These are phyloP conservation scores for Pyrus bretschneideri DNA, from an alignment of 306 rosid species.

Conservation along the genomic window DNA sequence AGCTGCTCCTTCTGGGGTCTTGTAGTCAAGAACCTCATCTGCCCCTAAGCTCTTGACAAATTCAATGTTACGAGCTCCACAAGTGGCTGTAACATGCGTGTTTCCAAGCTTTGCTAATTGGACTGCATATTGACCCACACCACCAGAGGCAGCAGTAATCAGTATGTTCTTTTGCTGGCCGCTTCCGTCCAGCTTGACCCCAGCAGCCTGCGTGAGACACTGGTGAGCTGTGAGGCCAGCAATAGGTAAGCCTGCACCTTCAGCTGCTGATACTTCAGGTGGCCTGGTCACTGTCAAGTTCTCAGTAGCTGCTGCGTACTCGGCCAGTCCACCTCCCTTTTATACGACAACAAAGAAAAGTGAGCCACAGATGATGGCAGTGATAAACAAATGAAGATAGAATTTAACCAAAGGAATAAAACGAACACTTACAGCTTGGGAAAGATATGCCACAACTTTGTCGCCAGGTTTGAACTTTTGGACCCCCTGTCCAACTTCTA, in stretches of 20 bases:
- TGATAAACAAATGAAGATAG: not conserved
- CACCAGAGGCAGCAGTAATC: constrained; percentile 62
- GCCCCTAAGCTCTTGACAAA: constrained; percentile 62
- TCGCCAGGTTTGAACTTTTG: constrained; percentile 53
- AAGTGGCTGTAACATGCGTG: constrained; percentile 59
- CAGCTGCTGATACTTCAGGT: constrained; percentile 51
- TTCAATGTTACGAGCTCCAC: constrained; percentile 58
- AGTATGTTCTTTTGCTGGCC: constrained; percentile 42
- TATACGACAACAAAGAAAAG: not conserved
- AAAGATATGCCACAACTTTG: constrained; percentile 46
- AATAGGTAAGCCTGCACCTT: constrained; percentile 47
- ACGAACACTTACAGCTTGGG: constrained; percentile 24
- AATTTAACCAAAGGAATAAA: not conserved
- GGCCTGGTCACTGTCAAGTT: constrained; percentile 45
- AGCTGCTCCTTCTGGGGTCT: constrained; percentile 54
- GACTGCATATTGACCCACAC: constrained; percentile 60
- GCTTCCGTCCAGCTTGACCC: constrained; percentile 56
- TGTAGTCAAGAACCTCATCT: constrained; percentile 70
- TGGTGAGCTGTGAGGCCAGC: constrained; percentile 64
- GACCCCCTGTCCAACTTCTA: constrained; percentile 46
- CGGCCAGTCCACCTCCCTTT: constrained; percentile 65
- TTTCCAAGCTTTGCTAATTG: constrained; percentile 68
- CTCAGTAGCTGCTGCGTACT: constrained; percentile 39
- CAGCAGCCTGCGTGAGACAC: constrained; percentile 52
- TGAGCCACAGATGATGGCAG: not conserved